Evolutionary conservation across 2,329 filamentous ascomycete species (phyloP), one percentile per base, ranked within the genome.

Genomic region (Colletotrichum siamense): DNA sequence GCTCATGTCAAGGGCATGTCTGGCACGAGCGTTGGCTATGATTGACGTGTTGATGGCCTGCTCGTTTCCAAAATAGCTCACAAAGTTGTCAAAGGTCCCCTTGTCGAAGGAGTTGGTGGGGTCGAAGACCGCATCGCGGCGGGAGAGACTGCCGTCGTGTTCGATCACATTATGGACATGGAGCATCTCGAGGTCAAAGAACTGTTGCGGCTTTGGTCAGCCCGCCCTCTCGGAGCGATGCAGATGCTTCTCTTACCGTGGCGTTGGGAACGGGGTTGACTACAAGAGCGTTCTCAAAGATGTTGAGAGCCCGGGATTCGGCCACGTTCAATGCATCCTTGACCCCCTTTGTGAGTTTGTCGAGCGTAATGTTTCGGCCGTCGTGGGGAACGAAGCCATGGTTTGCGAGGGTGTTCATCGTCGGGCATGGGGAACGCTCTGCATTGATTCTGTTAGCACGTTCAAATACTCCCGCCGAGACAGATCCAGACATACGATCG

Each of bases 101-200:
- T 26, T 18, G n/a, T 69, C 52, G 2, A 91, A 88, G 0, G 79
- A 84, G 79, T 89, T 91, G 0, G 82, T 83, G 0, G 89, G 88
- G 77, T 91, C 91, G 57, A 89, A 86, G 83, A 82, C 87, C 15
- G 85, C 86, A 71, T 91, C 89, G 26, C 88, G 88, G 49, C 86
- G 88, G 26, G 16, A 30, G 30, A 71, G 36, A 34, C 69, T 71
- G 10, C 57, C 59, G 30, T 71, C 59, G 2, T 71, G 59, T 15
- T 71, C 59, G 13, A 71, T 63, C 3, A 65, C 18, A 16, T 65
- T 65, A 34, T 81, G 79, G n/a, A 77, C 73, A 63, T 85, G 86
- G 7, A 90, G 83, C n/a, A 80, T 66, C 88, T 59, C 22, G 13
- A 59, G n/a, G 24, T 59, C 55, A 24, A 59, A 59, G 24, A 59